Evolutionary conservation across 331 rosid species (phyloP).

Genomic region (Rhamnella rubrinervis): DNA sequence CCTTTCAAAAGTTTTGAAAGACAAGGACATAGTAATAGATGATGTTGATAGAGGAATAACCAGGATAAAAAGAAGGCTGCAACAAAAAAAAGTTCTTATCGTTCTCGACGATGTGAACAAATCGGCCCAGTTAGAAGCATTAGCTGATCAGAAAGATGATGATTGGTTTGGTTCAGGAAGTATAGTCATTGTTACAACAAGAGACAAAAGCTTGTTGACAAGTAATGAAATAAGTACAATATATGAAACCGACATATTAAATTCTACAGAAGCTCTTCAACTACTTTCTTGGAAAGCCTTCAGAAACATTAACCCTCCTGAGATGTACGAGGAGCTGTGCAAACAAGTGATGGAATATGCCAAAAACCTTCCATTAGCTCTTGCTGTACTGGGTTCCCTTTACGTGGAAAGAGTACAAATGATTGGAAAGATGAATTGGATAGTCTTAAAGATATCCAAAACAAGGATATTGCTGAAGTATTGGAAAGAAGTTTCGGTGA

Average conservation of each 20-base stretch:
- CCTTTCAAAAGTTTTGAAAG: background rate
- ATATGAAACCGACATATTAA: background rate
- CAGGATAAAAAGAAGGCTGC: background rate
- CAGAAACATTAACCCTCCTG: background rate
- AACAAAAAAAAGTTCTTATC: background rate
- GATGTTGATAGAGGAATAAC: background rate
- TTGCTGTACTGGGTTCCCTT: constrained; percentile 16
- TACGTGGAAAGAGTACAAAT: background rate
- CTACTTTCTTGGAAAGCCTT: constrained; percentile 31
- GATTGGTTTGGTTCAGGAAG: background rate
- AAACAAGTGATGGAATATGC: background rate
- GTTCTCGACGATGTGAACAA: constrained; percentile 6
- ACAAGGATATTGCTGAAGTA: background rate
- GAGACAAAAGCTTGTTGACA: background rate
- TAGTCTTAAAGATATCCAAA: background rate
- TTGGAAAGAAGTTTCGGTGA: background rate
- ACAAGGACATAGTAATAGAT: background rate
- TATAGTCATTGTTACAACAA: constrained; percentile 12
- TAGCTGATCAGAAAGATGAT: background rate
- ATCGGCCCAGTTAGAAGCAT: background rate
- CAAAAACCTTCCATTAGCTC: constrained; percentile 24
- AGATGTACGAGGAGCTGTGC: background rate
- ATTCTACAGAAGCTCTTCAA: constrained; percentile 2
- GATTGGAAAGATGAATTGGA: constrained; percentile 6
- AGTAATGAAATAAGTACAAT: too few relatives aligned